phyloP scores from a whole-genome alignment of 768 basidiomycete species.

The Lactifluus pinguis region DNA sequence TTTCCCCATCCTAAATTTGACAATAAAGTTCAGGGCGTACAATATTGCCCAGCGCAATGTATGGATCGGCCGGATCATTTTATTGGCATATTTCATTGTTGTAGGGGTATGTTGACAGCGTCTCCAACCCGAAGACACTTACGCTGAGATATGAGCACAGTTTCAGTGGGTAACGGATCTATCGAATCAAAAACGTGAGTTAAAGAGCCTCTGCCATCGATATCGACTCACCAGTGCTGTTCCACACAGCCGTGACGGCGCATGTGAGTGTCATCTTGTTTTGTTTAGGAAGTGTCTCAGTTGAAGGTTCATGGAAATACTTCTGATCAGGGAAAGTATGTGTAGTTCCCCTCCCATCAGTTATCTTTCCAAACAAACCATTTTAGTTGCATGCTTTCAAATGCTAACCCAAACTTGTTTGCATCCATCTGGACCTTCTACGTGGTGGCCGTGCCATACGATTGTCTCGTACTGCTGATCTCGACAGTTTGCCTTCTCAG shows the following conservation, averaged over 20 bases:
- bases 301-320: neutral
- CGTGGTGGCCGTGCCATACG: constrained; percentile 47
- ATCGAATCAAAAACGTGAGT: constrained; percentile 40
- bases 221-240: constrained; percentile 7
- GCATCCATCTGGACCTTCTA: constrained; percentile 51
- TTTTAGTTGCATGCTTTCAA: constrained; percentile 41
- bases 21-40: constrained; percentile 36
- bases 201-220: neutral
- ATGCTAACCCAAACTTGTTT: constrained; percentile 11
- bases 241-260: neutral
- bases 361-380: neutral
- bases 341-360: neutral
- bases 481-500: constrained; percentile 44
- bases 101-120: constrained; percentile 32
- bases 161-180: constrained; percentile 52
- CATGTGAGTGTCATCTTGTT: neutral
- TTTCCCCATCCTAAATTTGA: neutral
- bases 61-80: constrained; percentile 33
- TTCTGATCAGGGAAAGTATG: constrained; percentile 30
- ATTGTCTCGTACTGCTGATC: constrained; percentile 40
- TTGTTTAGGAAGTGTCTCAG: neutral
- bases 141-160: constrained; percentile 21
- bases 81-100: constrained; percentile 32
- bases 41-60: constrained; percentile 44
- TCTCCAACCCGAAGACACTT: constrained; percentile 16